Percentiles rank a stretch among this genome's conserved stretches.
phyloP scores from a whole-genome alignment of 257 asterid genomes.

The Verbascum thapsus region DNA sequence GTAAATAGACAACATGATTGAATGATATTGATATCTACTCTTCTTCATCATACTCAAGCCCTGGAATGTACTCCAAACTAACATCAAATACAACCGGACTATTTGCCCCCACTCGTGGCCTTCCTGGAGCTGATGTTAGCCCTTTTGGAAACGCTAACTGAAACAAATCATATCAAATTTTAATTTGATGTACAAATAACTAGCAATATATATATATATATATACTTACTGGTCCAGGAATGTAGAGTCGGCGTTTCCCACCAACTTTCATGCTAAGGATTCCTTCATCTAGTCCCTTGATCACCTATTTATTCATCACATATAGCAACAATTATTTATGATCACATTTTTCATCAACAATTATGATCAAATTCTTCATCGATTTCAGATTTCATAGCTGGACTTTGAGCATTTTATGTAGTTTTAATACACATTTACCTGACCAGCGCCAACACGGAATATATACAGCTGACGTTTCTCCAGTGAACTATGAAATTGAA shows the following conservation, averaged over 20 bases:
- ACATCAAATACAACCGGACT: conserved; percentile 89
- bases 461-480: conserved; percentile 85
- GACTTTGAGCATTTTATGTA: no score
- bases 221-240: conserved; percentile 86
- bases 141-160: conserved; percentile 97
- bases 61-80: conserved; percentile 91
- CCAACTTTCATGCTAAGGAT: conserved; percentile 91
- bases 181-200: no score
- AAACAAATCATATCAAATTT: no score
- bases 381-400: neutral
- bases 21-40: no score
- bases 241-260: conserved; percentile 85
- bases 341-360: neutral
- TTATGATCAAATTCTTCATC: neutral
- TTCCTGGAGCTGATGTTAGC: conserved; percentile 87
- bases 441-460: conserved; percentile 91
- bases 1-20: no score
- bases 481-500: conserved; percentile 63
- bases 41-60: conserved; percentile 73
- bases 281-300: conserved; percentile 98
- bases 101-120: conserved; percentile 90
- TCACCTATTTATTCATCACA: conserved; percentile 54
- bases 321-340: no score
- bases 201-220: neutral
- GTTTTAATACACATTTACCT: conserved; percentile 46